These are phyloP conservation scores for Gypsophila paniculata DNA, from an alignment of 179 eudicot species.

Conservation along the genomic window DNA sequence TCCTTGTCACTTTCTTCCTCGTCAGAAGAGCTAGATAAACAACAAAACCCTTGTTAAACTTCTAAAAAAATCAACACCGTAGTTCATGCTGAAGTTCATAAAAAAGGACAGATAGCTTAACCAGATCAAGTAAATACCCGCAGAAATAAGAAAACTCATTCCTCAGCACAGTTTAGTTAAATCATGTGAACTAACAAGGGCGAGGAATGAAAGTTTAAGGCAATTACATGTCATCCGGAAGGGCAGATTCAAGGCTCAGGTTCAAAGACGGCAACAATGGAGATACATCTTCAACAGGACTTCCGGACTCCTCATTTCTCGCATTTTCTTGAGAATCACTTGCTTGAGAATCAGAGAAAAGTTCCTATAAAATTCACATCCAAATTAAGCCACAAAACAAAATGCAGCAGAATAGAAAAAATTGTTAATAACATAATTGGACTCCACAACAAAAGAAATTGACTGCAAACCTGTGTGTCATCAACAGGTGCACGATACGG, in stretches of 20 bases:
- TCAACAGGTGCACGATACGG: constrained; percentile 58
- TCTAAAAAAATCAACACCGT: no score
- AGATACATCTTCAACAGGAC: constrained; percentile 44
- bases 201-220: background rate
- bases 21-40: constrained; percentile 49
- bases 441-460: background rate
- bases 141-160: background rate
- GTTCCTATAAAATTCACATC: constrained; percentile 45
- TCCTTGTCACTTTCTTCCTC: constrained; percentile 82
- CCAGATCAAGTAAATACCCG: no score
- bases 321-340: constrained; percentile 34
- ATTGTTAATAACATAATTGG: background rate
- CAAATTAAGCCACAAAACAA: constrained; percentile 12
- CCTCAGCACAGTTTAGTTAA: background rate
- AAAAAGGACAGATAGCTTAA: background rate
- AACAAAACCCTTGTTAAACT: background rate
- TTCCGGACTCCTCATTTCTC: constrained; percentile 28
- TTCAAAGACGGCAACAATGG: constrained; percentile 62
- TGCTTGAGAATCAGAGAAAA: constrained; percentile 55
- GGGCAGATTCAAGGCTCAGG: constrained; percentile 73
- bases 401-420: background rate
- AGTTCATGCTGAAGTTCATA: background rate
- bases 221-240: constrained; percentile 57
- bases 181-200: background rate
- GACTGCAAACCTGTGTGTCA: constrained; percentile 64